A percentile compares a stretch with the other conserved stretches of the same genome.
Conservation (phyloP, 495 filamentous ascomycete species). For the Aspergillus asperescens region DNA sequence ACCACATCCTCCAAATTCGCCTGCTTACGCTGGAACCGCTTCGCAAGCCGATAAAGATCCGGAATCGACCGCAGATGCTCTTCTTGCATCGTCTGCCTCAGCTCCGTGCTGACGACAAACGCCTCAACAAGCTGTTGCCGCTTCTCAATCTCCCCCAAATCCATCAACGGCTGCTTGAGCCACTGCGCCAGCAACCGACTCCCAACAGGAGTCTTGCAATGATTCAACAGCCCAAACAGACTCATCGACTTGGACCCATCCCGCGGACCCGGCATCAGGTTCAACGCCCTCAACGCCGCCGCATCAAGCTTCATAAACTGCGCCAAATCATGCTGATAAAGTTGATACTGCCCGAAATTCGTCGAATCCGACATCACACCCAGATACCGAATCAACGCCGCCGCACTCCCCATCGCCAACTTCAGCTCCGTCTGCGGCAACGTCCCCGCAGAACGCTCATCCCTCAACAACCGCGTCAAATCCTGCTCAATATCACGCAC, state of each 20-base stretch:
- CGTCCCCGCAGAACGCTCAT: constrained; percentile 69
- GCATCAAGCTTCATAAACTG: constrained; percentile 99
- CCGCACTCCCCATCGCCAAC: constrained; percentile 92
- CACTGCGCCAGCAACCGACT: constrained; percentile 89
- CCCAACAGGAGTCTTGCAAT: constrained; percentile 94
- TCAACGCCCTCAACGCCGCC: constrained; percentile 86
- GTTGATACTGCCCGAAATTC: constrained; percentile 93
- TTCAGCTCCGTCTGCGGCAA: constrained; percentile 92
- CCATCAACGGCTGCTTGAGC: constrained; percentile 98
- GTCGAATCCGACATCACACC: constrained; percentile 81
- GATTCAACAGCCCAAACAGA: constrained; percentile 87
- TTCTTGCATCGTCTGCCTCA: constrained; percentile 96
- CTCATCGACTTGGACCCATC: constrained; percentile 98
- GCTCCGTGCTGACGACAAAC: constrained; percentile 87
- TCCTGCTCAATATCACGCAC: constrained; percentile 96
- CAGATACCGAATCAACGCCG: constrained; percentile 94
- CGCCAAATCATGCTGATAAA: constrained; percentile 94
- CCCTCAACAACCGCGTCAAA: constrained; percentile 75
- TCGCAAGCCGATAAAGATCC: constrained; percentile 87
- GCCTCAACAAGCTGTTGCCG: constrained; percentile 93
- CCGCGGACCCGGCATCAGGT: constrained; percentile 91
- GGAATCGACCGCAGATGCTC: constrained; percentile 92
- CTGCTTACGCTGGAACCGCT: constrained; percentile 86
- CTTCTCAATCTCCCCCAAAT: constrained; percentile 78
- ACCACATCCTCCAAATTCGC: constrained; percentile 96